phyloP scores from a whole-genome alignment of 257 asterid genomes.

The Osmanthus fragrans region DNA sequence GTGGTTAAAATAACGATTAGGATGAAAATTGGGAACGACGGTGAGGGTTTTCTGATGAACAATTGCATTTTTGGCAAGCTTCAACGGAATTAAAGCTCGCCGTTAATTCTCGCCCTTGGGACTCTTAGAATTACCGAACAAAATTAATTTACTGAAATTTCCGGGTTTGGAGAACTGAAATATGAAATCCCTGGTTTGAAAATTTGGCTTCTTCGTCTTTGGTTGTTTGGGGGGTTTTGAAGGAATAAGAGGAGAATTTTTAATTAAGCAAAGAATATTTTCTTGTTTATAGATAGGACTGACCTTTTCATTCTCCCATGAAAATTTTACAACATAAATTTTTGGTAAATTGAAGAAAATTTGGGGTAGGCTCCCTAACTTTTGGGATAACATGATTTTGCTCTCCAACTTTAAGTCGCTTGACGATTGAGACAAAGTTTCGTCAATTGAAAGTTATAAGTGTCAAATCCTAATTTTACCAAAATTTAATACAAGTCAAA shows the following conservation, averaged over 20 bases:
- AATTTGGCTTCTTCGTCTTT: background rate
- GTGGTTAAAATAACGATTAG: slow-evolving; percentile 33
- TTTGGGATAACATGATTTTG: no score
- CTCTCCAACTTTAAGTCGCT: no score
- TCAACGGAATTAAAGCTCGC: slow-evolving; percentile 29
- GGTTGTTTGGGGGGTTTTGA: background rate
- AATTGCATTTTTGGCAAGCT: slow-evolving; percentile 39
- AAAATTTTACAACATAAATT: no score
- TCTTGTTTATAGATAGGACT: background rate
- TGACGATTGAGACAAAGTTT: no score
- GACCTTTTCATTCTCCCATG: background rate
- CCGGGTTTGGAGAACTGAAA: background rate
- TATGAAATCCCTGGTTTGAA: background rate
- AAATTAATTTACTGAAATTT: background rate
- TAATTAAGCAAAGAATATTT: background rate
- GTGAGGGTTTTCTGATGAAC: slow-evolving; percentile 25
- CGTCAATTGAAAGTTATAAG: no score
- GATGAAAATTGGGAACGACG: slow-evolving; percentile 23
- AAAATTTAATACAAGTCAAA: no score
- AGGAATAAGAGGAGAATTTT: background rate
- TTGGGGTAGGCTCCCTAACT: no score
- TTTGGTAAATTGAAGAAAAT: no score
- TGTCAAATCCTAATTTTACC: no score
- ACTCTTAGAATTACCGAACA: background rate
- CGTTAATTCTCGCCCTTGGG: slow-evolving; percentile 2